phyloP scores from a whole-genome alignment of 2,329 filamentous ascomycete genomes.

The Penicillium corylophilum region DNA sequence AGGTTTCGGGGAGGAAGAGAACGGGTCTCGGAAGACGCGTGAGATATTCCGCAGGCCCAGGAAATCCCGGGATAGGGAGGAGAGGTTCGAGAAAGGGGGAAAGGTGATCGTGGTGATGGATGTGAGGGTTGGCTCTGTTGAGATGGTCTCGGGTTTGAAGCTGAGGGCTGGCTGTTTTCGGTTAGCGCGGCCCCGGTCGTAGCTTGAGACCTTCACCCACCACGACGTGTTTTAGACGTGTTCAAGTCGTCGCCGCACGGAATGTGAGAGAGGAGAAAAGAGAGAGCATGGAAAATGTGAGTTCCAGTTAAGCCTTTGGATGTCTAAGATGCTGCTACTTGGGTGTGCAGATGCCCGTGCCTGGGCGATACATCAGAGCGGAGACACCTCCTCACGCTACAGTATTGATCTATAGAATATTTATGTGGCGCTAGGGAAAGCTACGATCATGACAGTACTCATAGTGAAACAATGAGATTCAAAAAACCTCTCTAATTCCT shows the following conservation, averaged over 20 bases:
- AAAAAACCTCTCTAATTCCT: constrained; percentile 24
- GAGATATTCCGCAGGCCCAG: constrained; percentile 25
- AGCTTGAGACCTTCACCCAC: not conserved
- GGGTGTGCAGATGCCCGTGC: not conserved
- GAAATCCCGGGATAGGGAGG: constrained; percentile 26
- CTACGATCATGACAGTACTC: not conserved
- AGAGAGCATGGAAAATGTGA: not conserved
- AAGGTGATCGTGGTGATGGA: constrained; percentile 28
- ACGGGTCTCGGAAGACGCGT: constrained; percentile 23
- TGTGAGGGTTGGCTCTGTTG: constrained; percentile 32
- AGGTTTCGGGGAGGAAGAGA: constrained; percentile 14
- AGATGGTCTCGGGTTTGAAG: constrained; percentile 40
- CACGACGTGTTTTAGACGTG: not conserved
- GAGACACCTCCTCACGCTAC: not conserved
- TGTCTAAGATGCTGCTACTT: not conserved
- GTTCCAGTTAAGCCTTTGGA: not conserved
- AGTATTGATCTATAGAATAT: not conserved
- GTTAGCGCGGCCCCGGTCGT: constrained; percentile 36
- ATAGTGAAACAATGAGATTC: constrained; percentile 25
- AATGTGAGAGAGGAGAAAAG: no score
- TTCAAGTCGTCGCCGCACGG: no score
- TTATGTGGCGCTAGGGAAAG: not conserved
- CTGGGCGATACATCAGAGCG: not conserved
- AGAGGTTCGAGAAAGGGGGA: constrained; percentile 16
- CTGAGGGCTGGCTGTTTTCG: constrained; percentile 42